Percentiles rank a stretch among this genome's conserved stretches.
phyloP scores from a whole-genome alignment of 2,329 filamentous ascomycete genomes.

The Chaetothyriales sp. region DNA sequence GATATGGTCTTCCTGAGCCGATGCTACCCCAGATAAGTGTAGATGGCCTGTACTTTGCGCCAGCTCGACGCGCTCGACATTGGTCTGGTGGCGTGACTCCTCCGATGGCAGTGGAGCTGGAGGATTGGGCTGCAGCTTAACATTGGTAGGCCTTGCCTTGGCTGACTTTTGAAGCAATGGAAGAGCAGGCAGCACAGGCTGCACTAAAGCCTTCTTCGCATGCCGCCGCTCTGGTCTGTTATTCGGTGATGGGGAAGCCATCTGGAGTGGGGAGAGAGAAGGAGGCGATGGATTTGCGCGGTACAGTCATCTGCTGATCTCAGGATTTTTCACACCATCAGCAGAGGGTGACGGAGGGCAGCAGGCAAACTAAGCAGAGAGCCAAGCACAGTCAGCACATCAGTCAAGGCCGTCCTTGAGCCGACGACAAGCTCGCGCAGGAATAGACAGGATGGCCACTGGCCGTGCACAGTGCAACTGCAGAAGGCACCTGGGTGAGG shows the following conservation, averaged over 20 bases:
- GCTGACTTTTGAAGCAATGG: not conserved
- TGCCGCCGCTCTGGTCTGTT: not conserved
- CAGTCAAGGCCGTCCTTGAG: not conserved
- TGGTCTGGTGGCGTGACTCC: not conserved
- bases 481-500: not conserved
- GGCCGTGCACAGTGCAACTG: not conserved
- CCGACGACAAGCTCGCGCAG: not conserved
- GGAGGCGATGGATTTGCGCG: not conserved
- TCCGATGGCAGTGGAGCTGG: not conserved
- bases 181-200: conserved; percentile 1
- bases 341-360: not conserved
- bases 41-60: not conserved
- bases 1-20: not conserved
- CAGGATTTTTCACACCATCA: not conserved
- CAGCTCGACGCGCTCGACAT: not conserved
- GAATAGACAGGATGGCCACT: not conserved
- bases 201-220: not conserved
- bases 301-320: not conserved
- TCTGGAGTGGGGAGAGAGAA: not conserved
- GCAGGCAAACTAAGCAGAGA: not conserved
- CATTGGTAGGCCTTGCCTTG: not conserved
- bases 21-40: not conserved
- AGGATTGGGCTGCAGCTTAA: not conserved
- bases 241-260: not conserved
- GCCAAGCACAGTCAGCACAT: not conserved